These are phyloP conservation scores for Aspergillus nidulans DNA, from an alignment of 495 filamentous ascomycete genomes.

Conservation along the genomic window DNA sequence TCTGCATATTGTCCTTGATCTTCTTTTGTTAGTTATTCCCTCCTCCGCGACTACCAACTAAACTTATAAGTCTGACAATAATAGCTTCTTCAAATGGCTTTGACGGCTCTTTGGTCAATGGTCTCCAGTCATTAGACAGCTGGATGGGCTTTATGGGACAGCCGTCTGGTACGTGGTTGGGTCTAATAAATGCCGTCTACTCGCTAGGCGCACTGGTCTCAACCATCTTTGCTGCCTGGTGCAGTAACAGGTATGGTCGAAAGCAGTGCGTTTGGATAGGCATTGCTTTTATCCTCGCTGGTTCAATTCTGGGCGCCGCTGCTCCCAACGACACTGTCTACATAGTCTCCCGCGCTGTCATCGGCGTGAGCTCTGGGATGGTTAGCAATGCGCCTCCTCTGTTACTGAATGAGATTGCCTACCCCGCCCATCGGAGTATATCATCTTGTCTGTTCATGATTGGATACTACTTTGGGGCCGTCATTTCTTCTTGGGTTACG, in stretches of 20 bases:
- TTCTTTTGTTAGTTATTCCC: not conserved
- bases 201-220: constrained; percentile 13
- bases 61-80: not conserved
- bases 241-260: constrained; percentile 3
- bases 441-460: constrained; percentile 61
- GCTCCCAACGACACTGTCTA: constrained; percentile 46
- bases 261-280: constrained; percentile 50
- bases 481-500: constrained; percentile 28
- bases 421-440: constrained; percentile 58
- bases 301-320: constrained; percentile 50
- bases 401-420: constrained; percentile 58
- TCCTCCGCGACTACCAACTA: not conserved
- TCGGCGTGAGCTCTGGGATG: constrained; percentile 56
- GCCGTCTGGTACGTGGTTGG: constrained; percentile 18
- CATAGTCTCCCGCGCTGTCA: constrained; percentile 53
- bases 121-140: constrained; percentile 15
- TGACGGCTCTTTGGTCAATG: constrained; percentile 22
- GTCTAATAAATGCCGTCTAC: constrained; percentile 20
- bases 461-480: constrained; percentile 57
- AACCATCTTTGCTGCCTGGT: not conserved
- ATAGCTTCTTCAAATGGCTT: constrained; percentile 17
- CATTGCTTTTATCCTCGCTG: constrained; percentile 55
- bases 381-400: constrained; percentile 56
- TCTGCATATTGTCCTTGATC: not conserved
- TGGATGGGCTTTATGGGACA: constrained; percentile 18